Base-by-base conservation (phyloP, 306 rosid species). In the Chamaecrista fasciculata region DNA sequence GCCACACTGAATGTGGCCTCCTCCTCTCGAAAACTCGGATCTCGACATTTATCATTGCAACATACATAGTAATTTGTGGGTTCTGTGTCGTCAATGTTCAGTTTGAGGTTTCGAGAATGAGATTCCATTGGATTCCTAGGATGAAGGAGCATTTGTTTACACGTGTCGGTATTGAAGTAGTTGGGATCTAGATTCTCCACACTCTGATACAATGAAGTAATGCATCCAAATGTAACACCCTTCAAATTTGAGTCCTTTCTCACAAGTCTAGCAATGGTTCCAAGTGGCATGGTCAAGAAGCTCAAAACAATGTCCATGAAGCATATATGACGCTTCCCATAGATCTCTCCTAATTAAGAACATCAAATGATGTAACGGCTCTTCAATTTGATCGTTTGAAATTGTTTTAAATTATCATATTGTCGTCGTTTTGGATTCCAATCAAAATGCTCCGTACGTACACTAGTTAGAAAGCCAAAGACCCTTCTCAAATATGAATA, bases 261-360 rank as follows among this genome's bases (percentile, higher is more conserved):
- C 42, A 46, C 70, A 65, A 65, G 56, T 46, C 70, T 46, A 8
- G 70, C 43, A 65, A 73, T 50, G 0, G 77, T 48, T 14, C 77
- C 82, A 0, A 63, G 3, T 18, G 77, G 82, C 7, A 70, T 2
- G 0, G 82, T 68, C 3, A 83, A 56, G 4, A 79, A 44, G 33
- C 64, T 69, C 10, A 53, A n/a, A 0, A 72, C 12, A 4, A 34
- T 34, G 23, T 72, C 74, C 4, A 73, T 71, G 49, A 78, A 67
- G 2, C 73, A n/a, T n/a, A n/a, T n/a, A n/a, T n/a, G n/a, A n/a
- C n/a, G n/a, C n/a, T n/a, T n/a, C n/a, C n/a, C n/a, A n/a, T n/a
- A n/a, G n/a, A n/a, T n/a, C n/a, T n/a, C n/a, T n/a, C n/a, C n/a
- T n/a, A n/a, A n/a, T n/a, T n/a, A n/a, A n/a, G n/a, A n/a, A n/a